Evolutionary conservation across 169 alveolate genomes (phyloP).

Genomic region (Eimeria necatrix): DNA sequence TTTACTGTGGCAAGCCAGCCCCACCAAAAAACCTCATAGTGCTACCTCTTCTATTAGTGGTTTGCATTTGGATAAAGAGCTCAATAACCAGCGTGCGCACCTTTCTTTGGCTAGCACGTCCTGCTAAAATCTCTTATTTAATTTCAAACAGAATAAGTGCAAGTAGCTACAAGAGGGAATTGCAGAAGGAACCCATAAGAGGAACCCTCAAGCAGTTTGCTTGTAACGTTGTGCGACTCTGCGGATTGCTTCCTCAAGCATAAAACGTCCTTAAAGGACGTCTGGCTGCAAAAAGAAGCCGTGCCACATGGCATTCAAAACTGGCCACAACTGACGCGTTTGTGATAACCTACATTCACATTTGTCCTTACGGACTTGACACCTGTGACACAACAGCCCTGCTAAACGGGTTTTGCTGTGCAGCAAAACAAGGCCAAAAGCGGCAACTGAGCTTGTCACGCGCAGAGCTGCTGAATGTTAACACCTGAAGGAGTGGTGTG

Average conservation of each 20-base stretch:
- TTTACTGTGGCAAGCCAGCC: conserved; percentile 45
- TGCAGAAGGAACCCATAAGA: no score
- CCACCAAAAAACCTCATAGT: not conserved
- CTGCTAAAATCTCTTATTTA: not conserved
- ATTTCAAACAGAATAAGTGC: not conserved
- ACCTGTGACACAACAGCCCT: conserved; percentile 19
- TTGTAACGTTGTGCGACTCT: no score
- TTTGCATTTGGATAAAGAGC: not conserved
- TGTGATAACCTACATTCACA: not conserved
- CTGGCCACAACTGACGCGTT: not conserved
- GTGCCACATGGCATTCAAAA: not conserved
- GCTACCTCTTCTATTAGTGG: not conserved
- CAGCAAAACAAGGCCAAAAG: not conserved
- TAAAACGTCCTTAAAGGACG: no score
- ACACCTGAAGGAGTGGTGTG: no score
- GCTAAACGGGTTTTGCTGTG: not conserved
- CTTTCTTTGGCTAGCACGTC: not conserved
- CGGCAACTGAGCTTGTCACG: no score
- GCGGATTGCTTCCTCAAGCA: no score
- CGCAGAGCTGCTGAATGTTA: no score
- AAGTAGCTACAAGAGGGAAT: not conserved
- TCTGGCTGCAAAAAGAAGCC: not conserved
- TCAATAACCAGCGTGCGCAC: no score
- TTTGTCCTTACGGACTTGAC: conserved; percentile 7
- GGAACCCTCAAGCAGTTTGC: no score